A percentile compares a stretch with the other conserved stretches of the same genome.
Conservation (phyloP, 495 filamentous ascomycete species). For the Podospora didyma region DNA sequence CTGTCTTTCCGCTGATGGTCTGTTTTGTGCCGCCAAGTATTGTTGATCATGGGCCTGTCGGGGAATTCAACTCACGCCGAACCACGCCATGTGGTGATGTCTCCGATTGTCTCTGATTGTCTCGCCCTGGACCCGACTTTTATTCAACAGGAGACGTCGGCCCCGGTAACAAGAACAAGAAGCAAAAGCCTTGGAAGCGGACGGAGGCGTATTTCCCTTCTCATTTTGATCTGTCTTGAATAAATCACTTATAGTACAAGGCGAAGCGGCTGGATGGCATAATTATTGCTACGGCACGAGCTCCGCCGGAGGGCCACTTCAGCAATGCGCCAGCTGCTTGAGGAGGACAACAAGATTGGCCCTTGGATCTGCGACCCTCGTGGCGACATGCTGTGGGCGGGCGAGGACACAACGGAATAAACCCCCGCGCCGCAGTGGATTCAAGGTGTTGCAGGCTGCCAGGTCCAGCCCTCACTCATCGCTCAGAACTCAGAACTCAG, state of each 20-base stretch:
- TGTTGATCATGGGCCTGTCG: background rate
- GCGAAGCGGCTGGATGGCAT: background rate
- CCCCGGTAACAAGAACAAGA: too few relatives aligned
- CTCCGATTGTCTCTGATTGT: background rate
- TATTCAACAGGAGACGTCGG: too few relatives aligned
- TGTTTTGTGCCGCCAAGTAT: background rate
- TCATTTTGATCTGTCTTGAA: background rate
- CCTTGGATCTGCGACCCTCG: background rate
- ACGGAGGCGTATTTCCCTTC: background rate
- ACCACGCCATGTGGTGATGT: background rate
- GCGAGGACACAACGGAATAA: background rate
- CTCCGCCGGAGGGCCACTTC: constrained; percentile 1
- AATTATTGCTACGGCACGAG: constrained; percentile 6
- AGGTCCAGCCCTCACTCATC: too few relatives aligned
- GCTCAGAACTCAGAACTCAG: background rate
- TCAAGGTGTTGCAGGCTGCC: background rate
- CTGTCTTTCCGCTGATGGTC: background rate
- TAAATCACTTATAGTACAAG: background rate
- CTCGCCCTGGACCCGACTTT: too few relatives aligned
- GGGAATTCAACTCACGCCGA: background rate
- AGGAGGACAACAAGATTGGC: background rate
- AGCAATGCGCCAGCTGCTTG: constrained; percentile 2
- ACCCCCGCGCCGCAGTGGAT: background rate
- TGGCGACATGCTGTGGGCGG: background rate
- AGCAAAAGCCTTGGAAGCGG: too few relatives aligned